Evolutionary conservation across 495 filamentous ascomycete species (phyloP), one percentile per base, ranked within the genome.

Genomic region (Penicillium dipodomyicola): DNA sequence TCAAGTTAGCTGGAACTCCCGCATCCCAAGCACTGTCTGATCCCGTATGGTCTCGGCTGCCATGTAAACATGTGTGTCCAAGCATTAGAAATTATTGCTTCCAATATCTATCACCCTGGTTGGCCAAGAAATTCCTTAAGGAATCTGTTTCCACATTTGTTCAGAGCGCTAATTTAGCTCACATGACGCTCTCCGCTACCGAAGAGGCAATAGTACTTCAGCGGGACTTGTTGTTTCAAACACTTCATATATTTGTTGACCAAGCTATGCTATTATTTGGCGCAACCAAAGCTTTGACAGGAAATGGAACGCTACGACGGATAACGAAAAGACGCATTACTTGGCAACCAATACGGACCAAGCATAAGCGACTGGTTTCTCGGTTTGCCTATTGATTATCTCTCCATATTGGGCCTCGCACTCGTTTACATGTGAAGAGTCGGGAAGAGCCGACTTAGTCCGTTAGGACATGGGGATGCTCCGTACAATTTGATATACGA

Each of bases 171-270:
- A 44, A 71, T 74, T 44, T 74, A 50, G 74, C 80, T 54, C 78
- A 83, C 68, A 80, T 49, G 85, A 88, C 59, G 74, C 73, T 32
- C 85, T 84, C 0, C 65, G 74, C n/a, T 87, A 84, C 57, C 59
- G 60, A 2, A 68, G 74, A 23, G 82, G 83, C 0, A 86, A 87
- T 58, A 68, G 70, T 22, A 67, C 80, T 15, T 68, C 85, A 5
- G 54, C 84, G 1, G 73, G 54, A 0, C 72, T 85, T 6, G 67
- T 64, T 14, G 70, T 68, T 11, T 67, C 75, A 40, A 82, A 78
- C 71, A 79, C 10, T 51, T 72, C 25, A 41, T 77, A 5, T 80
- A 77, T 52, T 22, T 66, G 12, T 43, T 69, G 2, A 65, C 73
- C 0, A 79, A 79, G 59, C 49, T 29, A 3, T 80, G 79, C 62